These are phyloP conservation scores for Coemansia sp. DNA, from an alignment of 192 early-diverging fungal genomes.

Conservation along the genomic window DNA sequence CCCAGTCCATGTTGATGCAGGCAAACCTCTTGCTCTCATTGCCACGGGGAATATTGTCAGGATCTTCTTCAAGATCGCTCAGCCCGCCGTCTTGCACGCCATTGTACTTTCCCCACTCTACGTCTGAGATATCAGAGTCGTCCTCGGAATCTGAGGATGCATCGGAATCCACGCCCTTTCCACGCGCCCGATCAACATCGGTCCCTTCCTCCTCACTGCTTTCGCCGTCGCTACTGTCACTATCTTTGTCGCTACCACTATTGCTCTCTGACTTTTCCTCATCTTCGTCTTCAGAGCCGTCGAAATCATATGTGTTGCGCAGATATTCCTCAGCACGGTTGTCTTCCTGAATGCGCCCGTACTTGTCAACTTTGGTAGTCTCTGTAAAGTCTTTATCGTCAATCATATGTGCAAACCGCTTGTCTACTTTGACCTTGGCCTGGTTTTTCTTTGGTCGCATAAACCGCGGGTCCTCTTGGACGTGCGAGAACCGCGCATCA, in stretches of 20 bases:
- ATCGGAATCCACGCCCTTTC: conserved; percentile 63
- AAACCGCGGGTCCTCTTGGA: conserved; percentile 83
- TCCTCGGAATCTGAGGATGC: conserved; percentile 32
- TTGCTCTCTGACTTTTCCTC: conserved; percentile 18
- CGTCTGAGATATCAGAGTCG: conserved; percentile 39
- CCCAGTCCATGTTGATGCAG: conserved; percentile 94
- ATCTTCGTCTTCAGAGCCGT: conserved; percentile 37
- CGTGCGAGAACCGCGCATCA: conserved; percentile 77
- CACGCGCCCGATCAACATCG: conserved; percentile 76
- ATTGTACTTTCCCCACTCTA: conserved; percentile 33
- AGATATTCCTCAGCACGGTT: conserved; percentile 35
- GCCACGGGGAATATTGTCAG: conserved; percentile 57
- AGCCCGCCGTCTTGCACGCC: conserved; percentile 41
- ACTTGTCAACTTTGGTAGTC: conserved; percentile 46
- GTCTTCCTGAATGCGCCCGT: conserved; percentile 35
- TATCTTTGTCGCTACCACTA: neutral
- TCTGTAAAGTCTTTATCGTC: conserved; percentile 65
- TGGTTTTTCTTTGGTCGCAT: conserved; percentile 73
- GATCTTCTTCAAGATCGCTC: conserved; percentile 59
- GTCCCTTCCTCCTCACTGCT: conserved; percentile 1
- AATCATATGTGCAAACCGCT: conserved; percentile 83
- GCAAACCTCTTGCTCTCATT: conserved; percentile 75
- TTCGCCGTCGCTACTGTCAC: conserved; percentile 16
- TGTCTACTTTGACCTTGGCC: conserved; percentile 83
- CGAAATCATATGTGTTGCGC: conserved; percentile 57